These are phyloP conservation scores for Golubevia sp. DNA, from an alignment of 1,284 basidiomycete genomes.

Conservation along the genomic window DNA sequence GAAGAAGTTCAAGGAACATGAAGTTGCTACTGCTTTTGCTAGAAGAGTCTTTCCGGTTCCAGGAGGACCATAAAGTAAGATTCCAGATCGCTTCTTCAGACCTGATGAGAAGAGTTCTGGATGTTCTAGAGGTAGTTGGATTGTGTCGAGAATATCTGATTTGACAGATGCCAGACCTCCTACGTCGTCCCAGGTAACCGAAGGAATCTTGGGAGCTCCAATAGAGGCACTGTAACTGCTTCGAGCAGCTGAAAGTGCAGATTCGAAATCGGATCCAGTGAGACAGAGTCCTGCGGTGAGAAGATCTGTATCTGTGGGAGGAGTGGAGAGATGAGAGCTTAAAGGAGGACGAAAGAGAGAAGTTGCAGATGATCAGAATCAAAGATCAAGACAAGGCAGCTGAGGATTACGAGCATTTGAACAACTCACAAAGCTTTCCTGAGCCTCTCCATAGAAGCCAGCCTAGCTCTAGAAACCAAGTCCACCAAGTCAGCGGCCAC, in stretches of 20 bases:
- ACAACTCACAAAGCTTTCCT: conserved; percentile 62
- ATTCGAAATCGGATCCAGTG: conserved; percentile 73
- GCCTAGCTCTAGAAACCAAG: conserved; percentile 71
- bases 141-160: conserved; percentile 91
- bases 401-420: conserved; percentile 28
- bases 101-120: conserved; percentile 92
- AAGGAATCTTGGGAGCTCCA: conserved; percentile 94
- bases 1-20: conserved; percentile 65
- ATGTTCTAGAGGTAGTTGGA: conserved; percentile 90
- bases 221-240: conserved; percentile 86
- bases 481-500: conserved; percentile 81
- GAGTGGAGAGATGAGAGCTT: conserved; percentile 3
- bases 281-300: conserved; percentile 68
- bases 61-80: conserved; percentile 63
- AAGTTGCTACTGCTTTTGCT: conserved; percentile 72
- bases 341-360: neutral
- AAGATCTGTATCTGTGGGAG: conserved; percentile 19
- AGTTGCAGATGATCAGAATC: neutral
- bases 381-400: neutral
- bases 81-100: conserved; percentile 90
- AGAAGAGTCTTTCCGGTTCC: conserved; percentile 65
- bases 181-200: conserved; percentile 96
- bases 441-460: conserved; percentile 70
- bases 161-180: conserved; percentile 89
- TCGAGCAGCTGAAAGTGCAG: conserved; percentile 77